These are phyloP conservation scores for Verticillium klebahnii DNA, from an alignment of 2,329 filamentous ascomycete species.

Conservation along the genomic window DNA sequence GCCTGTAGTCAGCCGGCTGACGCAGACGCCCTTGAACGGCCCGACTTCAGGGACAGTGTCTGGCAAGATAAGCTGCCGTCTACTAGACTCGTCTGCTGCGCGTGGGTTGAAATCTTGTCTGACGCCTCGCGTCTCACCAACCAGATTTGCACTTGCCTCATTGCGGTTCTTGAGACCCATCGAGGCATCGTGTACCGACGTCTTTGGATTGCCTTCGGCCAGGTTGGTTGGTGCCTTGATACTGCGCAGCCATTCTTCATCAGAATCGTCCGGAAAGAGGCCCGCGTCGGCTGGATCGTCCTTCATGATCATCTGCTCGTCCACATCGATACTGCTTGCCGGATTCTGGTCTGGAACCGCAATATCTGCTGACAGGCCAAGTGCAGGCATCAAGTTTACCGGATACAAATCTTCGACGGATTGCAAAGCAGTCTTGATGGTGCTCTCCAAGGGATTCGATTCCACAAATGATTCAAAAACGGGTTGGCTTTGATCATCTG, in stretches of 20 bases:
- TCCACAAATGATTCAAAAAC: constrained; percentile 65
- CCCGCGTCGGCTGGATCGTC: constrained; percentile 42
- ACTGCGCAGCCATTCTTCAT: constrained; percentile 36
- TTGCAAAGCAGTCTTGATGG: constrained; percentile 72
- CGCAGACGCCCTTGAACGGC: constrained; percentile 28
- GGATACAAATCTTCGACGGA: constrained; percentile 87
- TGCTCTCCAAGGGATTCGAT: constrained; percentile 44
- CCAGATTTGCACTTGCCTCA: no score
- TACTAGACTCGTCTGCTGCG: background rate
- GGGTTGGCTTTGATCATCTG: constrained; percentile 35
- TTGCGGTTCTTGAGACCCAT: background rate
- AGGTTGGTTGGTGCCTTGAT: background rate
- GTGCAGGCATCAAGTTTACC: constrained; percentile 49
- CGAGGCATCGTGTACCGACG: background rate
- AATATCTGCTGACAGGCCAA: constrained; percentile 32
- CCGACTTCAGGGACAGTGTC: background rate
- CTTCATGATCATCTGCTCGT: constrained; percentile 54
- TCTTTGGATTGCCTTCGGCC: background rate
- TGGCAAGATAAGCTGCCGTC: background rate
- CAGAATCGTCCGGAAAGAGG: constrained; percentile 45
- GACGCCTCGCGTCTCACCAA: background rate
- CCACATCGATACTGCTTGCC: constrained; percentile 52
- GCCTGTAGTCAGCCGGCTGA: constrained; percentile 36
- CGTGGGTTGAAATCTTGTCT: background rate
- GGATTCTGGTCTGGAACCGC: constrained; percentile 23